Conservation (phyloP, 352 stramenopile species). For the Globisporangium abappressorium region DNA sequence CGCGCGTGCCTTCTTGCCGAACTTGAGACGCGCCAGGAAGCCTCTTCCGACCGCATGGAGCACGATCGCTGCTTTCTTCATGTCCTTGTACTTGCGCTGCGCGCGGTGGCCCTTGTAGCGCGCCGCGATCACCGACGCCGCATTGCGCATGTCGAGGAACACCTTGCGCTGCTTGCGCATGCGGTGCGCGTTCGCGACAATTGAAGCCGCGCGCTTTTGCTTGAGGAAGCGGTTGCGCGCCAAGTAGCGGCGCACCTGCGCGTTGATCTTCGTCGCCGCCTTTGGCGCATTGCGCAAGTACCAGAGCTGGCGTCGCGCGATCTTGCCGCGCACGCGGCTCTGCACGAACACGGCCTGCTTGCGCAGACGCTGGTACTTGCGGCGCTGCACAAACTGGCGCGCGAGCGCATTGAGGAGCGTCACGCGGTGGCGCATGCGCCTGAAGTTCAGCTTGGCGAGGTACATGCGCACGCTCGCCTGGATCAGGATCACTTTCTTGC, state of each 20-base stretch:
- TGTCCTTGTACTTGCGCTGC: slow-evolving; percentile 58
- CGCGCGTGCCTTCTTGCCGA: slow-evolving; percentile 81
- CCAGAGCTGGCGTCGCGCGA: slow-evolving; percentile 58
- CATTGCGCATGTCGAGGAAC: slow-evolving; percentile 64
- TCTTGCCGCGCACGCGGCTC: slow-evolving; percentile 63
- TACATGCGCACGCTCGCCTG: slow-evolving; percentile 75
- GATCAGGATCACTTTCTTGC: slow-evolving; percentile 57
- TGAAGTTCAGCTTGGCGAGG: slow-evolving; percentile 49
- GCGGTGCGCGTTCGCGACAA: slow-evolving; percentile 67
- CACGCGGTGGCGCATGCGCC: slow-evolving; percentile 49
- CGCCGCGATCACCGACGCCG: slow-evolving; percentile 66
- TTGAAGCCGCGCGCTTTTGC: slow-evolving; percentile 62
- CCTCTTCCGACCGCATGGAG: slow-evolving; percentile 77
- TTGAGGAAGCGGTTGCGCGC: slow-evolving; percentile 63
- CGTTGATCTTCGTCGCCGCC: slow-evolving; percentile 79
- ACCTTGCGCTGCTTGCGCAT: slow-evolving; percentile 62
- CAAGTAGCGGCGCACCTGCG: slow-evolving; percentile 63
- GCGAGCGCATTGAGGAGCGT: slow-evolving; percentile 69
- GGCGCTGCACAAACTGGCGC: slow-evolving; percentile 69
- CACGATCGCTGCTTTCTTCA: slow-evolving; percentile 70
- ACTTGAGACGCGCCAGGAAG: slow-evolving; percentile 81
- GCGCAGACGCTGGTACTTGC: slow-evolving; percentile 64
- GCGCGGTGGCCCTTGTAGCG: slow-evolving; percentile 71
- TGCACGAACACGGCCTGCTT: slow-evolving; percentile 73
- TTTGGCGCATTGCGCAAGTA: slow-evolving; percentile 74